Evolutionary conservation across 1,284 basidiomycete genomes (phyloP), one percentile per base, ranked within the genome.

Genomic region (Pseudozyma thailandica): DNA sequence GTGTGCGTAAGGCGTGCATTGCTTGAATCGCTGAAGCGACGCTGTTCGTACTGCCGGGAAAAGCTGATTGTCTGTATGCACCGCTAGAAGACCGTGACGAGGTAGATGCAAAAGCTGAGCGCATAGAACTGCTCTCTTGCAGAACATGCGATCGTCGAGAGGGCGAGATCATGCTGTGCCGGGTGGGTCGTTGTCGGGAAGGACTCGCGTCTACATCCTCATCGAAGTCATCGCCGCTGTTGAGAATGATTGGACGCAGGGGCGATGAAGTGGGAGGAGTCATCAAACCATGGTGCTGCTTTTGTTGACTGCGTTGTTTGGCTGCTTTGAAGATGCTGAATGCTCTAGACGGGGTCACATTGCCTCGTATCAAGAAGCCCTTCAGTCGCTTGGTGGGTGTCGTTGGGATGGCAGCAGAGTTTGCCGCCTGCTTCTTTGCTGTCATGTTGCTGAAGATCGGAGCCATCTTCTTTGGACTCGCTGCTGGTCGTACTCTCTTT

Each of bases 261-360:
- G 68, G 61, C 7, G 68, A 71, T 5, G 61, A 60, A 7, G 46
- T 61, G 1, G 68, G 68, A n/a, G 68, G 68, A 20, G 68, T 71
- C 52, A 64, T 52, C n/a, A 71, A 18, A 10, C 68, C 68, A 41
- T 71, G 68, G 16, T 61, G 56, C 39, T 53, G 50, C 31, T 44
- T 45, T 37, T 66, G 59, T 16, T 69, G 38, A 18, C 53, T 63
- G 56, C 60, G 57, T 26, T 59, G 55, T n/a, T 56, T 68, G 15
- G 58, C 56, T 1, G 60, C 50, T 30, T 65, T 66, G 50, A 74
- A 66, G 39, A 70, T 70, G 39, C 53, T 59, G 47, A 74, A 71
- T 0, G 76, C 76, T 15, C 62, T 52, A 6, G 74, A 76, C 0
- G 76, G 76, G 0, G 76, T 78, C 3, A 78, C 76, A 25, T 71